Conservation (phyloP, 2,329 filamentous ascomycete species). For the Xylariaceae sp. region DNA sequence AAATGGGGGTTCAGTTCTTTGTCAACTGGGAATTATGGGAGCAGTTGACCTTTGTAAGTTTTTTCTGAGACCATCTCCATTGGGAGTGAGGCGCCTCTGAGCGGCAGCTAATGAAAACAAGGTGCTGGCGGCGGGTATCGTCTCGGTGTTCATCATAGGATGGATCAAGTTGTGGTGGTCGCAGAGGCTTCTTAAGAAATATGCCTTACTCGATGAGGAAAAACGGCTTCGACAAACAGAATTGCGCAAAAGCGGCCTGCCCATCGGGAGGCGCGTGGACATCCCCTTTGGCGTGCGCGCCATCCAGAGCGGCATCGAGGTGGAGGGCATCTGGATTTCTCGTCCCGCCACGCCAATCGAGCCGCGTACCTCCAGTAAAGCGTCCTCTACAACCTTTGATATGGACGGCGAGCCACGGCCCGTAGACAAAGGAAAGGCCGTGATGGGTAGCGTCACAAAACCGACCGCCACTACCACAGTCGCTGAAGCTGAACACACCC, state of each 20-base stretch:
- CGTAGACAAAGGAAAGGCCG: constrained; percentile 26
- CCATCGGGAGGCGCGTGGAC: constrained; percentile 46
- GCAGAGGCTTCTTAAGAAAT: constrained; percentile 51
- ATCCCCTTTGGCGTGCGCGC: constrained; percentile 85
- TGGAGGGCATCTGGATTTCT: constrained; percentile 81
- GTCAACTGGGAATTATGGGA: constrained; percentile 75
- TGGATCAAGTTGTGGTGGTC: constrained; percentile 63
- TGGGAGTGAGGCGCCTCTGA: background rate
- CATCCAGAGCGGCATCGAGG: constrained; percentile 74
- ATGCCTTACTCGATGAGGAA: constrained; percentile 63
- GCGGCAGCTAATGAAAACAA: constrained; percentile 36
- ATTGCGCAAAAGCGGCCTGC: constrained; percentile 53
- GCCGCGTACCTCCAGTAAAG: constrained; percentile 23
- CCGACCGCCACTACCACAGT: constrained; percentile 21
- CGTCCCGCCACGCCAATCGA: constrained; percentile 42
- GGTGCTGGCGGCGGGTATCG: constrained; percentile 70
- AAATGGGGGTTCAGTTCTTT: constrained; percentile 54
- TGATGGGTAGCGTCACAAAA: constrained; percentile 13
- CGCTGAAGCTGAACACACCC: constrained; percentile 25
- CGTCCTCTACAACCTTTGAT: constrained; percentile 26
- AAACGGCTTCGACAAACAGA: constrained; percentile 52
- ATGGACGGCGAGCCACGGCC: constrained; percentile 25
- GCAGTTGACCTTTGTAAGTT: constrained; percentile 81
- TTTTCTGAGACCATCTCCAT: background rate
- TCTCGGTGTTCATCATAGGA: constrained; percentile 64